Conservation (phyloP, 495 filamentous ascomycete genomes). For the Collariella sp. region DNA sequence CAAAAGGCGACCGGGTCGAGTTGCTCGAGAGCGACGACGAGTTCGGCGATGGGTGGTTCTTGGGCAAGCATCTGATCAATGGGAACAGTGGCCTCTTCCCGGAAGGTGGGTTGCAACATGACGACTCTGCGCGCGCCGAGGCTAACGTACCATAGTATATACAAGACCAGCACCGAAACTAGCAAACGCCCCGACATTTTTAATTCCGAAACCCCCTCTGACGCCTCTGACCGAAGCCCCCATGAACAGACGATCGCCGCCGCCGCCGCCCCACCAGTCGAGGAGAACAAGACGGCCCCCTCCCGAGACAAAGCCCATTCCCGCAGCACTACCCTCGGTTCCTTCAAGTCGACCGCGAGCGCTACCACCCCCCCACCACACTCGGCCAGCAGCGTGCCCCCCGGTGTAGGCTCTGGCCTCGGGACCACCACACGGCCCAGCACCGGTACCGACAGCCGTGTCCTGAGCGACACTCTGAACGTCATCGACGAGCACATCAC, state of each 20-base stretch:
- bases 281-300: constrained; percentile 35
- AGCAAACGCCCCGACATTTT: constrained; percentile 15
- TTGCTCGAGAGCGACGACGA: constrained; percentile 93
- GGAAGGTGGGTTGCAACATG: constrained; percentile 55
- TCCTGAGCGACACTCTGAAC: constrained; percentile 92
- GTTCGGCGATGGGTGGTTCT: constrained; percentile 96
- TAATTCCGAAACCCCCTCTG: constrained; percentile 23
- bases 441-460: constrained; percentile 57
- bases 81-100: constrained; percentile 79
- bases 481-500: constrained; percentile 99
- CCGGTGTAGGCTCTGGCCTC: constrained; percentile 11
- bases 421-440: constrained; percentile 25
- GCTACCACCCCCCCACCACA: constrained; percentile 12
- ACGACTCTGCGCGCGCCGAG: not conserved
- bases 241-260: constrained; percentile 19
- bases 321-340: constrained; percentile 33
- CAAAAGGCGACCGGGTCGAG: constrained; percentile 82
- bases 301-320: constrained; percentile 26
- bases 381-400: constrained; percentile 15
- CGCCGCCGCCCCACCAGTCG: constrained; percentile 26
- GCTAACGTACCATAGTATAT: constrained; percentile 38
- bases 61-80: constrained; percentile 71
- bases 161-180: constrained; percentile 43
- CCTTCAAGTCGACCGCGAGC: constrained; percentile 25
- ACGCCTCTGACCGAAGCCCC: constrained; percentile 26